Conservation (phyloP, 148 eudicot genomes). For the Cornus suecica region DNA sequence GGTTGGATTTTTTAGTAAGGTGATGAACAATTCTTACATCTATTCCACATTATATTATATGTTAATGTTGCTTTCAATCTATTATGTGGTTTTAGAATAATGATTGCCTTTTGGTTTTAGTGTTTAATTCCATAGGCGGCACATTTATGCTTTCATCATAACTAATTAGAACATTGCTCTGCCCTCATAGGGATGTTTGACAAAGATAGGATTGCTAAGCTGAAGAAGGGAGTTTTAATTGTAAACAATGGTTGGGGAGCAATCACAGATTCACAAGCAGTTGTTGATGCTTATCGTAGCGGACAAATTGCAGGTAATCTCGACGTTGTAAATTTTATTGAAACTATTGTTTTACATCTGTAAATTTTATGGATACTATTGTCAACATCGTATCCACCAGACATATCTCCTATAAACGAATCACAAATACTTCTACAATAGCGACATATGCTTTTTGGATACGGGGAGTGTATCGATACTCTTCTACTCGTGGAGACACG, state of each 20-base stretch:
- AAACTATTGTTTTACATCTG: background rate
- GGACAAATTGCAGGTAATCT: conserved; percentile 85
- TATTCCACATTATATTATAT: too few relatives aligned
- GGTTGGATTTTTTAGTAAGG: too few relatives aligned
- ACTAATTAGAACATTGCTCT: background rate
- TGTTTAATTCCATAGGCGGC: too few relatives aligned
- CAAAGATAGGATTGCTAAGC: conserved; percentile 78
- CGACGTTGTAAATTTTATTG: background rate
- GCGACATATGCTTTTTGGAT: too few relatives aligned
- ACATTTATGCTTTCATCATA: background rate
- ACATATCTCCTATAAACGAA: background rate
- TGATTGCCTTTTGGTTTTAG: too few relatives aligned
- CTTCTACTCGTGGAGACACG: too few relatives aligned
- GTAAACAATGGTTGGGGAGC: conserved; percentile 98
- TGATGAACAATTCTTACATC: too few relatives aligned
- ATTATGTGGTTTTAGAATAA: too few relatives aligned
- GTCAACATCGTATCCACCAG: background rate
- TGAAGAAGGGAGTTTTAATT: conserved; percentile 91
- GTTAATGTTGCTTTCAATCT: too few relatives aligned
- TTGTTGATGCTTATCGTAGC: conserved; percentile 81
- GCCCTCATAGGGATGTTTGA: conserved; percentile 84
- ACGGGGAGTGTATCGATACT: too few relatives aligned
- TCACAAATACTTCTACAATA: too few relatives aligned
- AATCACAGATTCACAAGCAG: conserved; percentile 96
- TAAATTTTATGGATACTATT: too few relatives aligned